Percentiles rank a stretch among this genome's conserved stretches.
These are phyloP conservation scores for Hemisphaericaspora nanyangensis DNA, from an alignment of 805 yeast genomes.

Conservation along the genomic window DNA sequence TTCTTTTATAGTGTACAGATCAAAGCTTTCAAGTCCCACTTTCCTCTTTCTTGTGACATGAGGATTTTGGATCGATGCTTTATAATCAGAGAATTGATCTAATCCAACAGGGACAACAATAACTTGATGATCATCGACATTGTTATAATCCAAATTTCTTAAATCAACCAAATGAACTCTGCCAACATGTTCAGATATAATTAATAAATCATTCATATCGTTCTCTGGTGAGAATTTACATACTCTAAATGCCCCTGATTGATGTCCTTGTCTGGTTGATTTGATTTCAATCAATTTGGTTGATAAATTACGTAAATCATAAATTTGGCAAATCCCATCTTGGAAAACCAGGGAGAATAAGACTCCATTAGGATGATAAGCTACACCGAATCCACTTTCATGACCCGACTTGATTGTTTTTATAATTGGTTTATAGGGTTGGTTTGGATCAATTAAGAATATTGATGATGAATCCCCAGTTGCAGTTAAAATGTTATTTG, in stretches of 20 bases:
- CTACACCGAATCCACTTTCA: conserved; percentile 81
- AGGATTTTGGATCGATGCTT: conserved; percentile 2
- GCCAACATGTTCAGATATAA: conserved; percentile 81
- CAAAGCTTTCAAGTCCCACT: not conserved
- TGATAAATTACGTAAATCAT: conserved; percentile 63
- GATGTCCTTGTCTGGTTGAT: conserved; percentile 56
- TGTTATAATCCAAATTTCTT: conserved; percentile 47
- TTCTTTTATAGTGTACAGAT: not conserved
- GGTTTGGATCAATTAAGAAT: conserved; percentile 49
- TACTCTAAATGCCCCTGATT: conserved; percentile 66
- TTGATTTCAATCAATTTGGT: conserved; percentile 51
- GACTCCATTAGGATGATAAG: conserved; percentile 71
- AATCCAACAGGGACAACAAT: conserved; percentile 57
- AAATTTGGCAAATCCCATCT: conserved; percentile 75
- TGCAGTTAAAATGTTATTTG: conserved; percentile 35
- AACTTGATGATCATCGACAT: conserved; percentile 63
- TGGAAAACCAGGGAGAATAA: conserved; percentile 80
- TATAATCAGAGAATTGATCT: conserved; percentile 34
- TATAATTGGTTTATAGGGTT: conserved; percentile 20
- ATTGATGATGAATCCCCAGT: conserved; percentile 78
- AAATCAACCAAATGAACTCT: conserved; percentile 82
- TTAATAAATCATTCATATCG: conserved; percentile 71
- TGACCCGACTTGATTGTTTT: conserved; percentile 51
- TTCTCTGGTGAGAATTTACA: conserved; percentile 42
- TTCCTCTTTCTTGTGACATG: not conserved